These are phyloP conservation scores for Pluteus cervinus DNA, from an alignment of 768 basidiomycete species.

Conservation along the genomic window DNA sequence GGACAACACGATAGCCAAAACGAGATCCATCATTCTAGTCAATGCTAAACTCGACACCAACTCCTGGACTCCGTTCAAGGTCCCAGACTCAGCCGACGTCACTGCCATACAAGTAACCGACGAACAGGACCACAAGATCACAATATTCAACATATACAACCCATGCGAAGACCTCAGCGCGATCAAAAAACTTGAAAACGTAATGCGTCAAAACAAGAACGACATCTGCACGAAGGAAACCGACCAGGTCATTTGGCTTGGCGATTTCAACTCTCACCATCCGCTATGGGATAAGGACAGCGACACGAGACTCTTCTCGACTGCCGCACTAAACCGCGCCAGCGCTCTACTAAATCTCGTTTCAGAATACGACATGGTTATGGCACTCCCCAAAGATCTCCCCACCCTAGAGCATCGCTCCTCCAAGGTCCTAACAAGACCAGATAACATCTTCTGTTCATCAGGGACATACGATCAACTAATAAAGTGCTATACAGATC, in stretches of 20 bases:
- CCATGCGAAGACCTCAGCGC: slow-evolving; percentile 8
- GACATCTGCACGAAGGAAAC: neutral
- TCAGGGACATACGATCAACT: slow-evolving; percentile 11
- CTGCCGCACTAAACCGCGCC: slow-evolving; percentile 13
- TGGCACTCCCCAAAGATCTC: slow-evolving; percentile 23
- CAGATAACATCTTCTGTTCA: slow-evolving; percentile 38
- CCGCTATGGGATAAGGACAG: slow-evolving; percentile 27
- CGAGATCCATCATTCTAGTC: slow-evolving; percentile 16
- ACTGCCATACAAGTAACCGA: slow-evolving; percentile 17
- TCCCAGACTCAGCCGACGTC: slow-evolving; percentile 15
- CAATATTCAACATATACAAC: slow-evolving; percentile 23
- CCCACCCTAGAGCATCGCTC: slow-evolving; percentile 25
- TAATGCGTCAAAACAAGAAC: neutral
- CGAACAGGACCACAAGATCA: slow-evolving; percentile 9
- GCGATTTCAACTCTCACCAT: slow-evolving; percentile 37
- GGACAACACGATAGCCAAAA: no score
- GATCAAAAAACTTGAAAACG: neutral
- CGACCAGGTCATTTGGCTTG: slow-evolving; percentile 20
- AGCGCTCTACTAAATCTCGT: slow-evolving; percentile 21
- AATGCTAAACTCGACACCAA: slow-evolving; percentile 11
- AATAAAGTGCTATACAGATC: slow-evolving; percentile 19
- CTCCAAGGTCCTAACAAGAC: slow-evolving; percentile 27
- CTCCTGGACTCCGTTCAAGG: slow-evolving; percentile 13
- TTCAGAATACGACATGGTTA: slow-evolving; percentile 18
- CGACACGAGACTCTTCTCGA: slow-evolving; percentile 15